Evolutionary conservation across 257 asterid species (phyloP).

Genomic region (Lithospermum erythrorhizon): DNA sequence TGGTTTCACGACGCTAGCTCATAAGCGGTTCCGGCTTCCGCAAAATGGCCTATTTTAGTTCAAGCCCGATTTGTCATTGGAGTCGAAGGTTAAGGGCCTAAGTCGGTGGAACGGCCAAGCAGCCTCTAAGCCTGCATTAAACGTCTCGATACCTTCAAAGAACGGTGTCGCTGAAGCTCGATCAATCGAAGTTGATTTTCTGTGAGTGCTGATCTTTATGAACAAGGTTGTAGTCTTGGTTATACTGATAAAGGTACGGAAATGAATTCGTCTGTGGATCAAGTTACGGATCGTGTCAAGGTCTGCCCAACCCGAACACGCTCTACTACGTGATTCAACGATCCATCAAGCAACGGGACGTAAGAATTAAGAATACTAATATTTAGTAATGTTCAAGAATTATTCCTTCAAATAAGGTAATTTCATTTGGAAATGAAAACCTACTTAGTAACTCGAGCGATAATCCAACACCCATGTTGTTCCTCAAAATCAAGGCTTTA

Average conservation of each 20-base stretch:
- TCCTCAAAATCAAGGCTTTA: neutral
- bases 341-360: conserved; percentile 9
- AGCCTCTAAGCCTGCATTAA: conserved; percentile 11
- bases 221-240: conserved; percentile 20
- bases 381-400: conserved; percentile 1
- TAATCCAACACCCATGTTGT: neutral
- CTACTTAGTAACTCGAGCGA: neutral
- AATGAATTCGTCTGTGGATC: conserved; percentile 8
- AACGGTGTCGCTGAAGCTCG: conserved; percentile 27
- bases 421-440: conserved; percentile 4
- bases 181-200: conserved; percentile 17
- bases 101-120: conserved; percentile 17
- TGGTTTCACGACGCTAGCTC: conserved; percentile 17
- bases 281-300: conserved; percentile 14
- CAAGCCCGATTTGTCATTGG: conserved; percentile 20
- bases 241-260: conserved; percentile 3
- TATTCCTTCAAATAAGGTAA: conserved; percentile 8
- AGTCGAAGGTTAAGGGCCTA: conserved; percentile 13
- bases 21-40: conserved; percentile 16
- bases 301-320: conserved; percentile 21
- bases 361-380: neutral
- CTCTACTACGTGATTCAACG: conserved; percentile 19
- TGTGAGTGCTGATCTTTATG: conserved; percentile 16
- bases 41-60: conserved; percentile 18
- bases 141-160: conserved; percentile 19